phyloP scores from a whole-genome alignment of 208 protist genomes.

The Crithidia sp. region DNA sequence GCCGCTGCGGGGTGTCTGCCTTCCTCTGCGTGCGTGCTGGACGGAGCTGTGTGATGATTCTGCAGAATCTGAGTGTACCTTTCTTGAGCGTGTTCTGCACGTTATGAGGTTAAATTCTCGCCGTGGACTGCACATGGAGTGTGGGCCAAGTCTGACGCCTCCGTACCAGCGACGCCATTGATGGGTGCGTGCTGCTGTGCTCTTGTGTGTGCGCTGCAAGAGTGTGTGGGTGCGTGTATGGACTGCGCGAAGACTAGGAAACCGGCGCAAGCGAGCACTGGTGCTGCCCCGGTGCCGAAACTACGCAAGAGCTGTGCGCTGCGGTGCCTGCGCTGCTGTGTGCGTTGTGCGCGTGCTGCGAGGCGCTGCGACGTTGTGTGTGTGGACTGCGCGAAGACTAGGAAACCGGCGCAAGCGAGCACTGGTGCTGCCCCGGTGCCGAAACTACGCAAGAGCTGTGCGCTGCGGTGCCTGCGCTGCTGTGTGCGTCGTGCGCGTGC shows the following conservation, averaged over 20 bases:
- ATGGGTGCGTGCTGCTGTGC: neutral
- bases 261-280: constrained; percentile 33
- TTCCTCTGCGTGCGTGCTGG: neutral
- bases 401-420: too few species aligned
- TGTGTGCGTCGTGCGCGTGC: too few species aligned
- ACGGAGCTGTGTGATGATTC: constrained; percentile 22
- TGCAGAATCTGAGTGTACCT: constrained; percentile 36
- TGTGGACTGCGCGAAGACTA: too few species aligned
- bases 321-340: too few species aligned
- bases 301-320: too few species aligned
- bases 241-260: constrained; percentile 39
- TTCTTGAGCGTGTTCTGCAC: constrained; percentile 29
- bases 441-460: too few species aligned
- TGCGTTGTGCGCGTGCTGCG: too few species aligned
- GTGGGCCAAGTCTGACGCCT: constrained; percentile 18
- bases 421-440: too few species aligned
- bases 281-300: too few species aligned
- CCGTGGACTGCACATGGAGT: constrained; percentile 18
- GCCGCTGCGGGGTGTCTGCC: constrained; percentile 1
- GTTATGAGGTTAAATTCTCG: constrained; percentile 20
- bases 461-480: too few species aligned
- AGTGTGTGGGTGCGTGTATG: neutral
- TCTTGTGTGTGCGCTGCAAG: neutral
- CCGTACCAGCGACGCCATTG: neutral
- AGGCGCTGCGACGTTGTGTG: too few species aligned